These are phyloP conservation scores for Colletotrichum sp. DNA, from an alignment of 2,329 filamentous ascomycete genomes.

Conservation along the genomic window DNA sequence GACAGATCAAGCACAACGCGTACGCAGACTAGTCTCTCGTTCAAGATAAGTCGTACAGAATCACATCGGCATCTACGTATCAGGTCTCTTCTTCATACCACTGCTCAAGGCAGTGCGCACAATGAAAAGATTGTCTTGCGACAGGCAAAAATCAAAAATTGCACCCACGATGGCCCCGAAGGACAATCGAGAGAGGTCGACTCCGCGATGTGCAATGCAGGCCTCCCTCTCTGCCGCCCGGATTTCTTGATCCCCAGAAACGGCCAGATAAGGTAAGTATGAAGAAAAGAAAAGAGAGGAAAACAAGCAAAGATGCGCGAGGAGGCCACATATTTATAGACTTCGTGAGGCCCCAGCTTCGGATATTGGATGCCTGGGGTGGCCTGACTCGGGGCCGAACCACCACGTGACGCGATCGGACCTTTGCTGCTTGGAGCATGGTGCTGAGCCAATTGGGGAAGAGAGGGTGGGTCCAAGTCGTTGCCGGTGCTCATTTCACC, in stretches of 20 bases:
- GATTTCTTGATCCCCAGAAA: slow-evolving; percentile 46
- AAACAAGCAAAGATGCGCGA: not conserved
- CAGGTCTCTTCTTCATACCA: slow-evolving; percentile 46
- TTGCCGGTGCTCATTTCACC: not conserved
- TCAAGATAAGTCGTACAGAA: accelerated
- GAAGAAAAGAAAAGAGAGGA: slow-evolving; percentile 30
- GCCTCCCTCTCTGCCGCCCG: slow-evolving; percentile 44
- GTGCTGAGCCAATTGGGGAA: not conserved
- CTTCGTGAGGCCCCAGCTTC: not conserved
- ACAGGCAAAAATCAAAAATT: slow-evolving; percentile 30
- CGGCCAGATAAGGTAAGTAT: slow-evolving; percentile 57
- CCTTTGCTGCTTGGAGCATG: accelerated
- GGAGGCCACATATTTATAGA: not conserved
- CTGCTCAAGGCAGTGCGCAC: slow-evolving; percentile 38
- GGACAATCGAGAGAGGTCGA: slow-evolving; percentile 20
- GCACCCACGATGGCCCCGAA: slow-evolving; percentile 19
- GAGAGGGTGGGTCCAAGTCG: not conserved
- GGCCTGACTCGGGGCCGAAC: not conserved
- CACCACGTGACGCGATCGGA: not conserved
- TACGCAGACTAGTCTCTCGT: too few species aligned
- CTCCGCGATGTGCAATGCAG: slow-evolving; percentile 55
- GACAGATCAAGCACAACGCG: too few species aligned
- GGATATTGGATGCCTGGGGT: not conserved
- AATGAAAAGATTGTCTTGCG: slow-evolving; percentile 45
- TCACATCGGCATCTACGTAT: accelerated